Evolutionary conservation across 805 yeast genomes (phyloP).

Genomic region (Cyberlindnera veronae): DNA sequence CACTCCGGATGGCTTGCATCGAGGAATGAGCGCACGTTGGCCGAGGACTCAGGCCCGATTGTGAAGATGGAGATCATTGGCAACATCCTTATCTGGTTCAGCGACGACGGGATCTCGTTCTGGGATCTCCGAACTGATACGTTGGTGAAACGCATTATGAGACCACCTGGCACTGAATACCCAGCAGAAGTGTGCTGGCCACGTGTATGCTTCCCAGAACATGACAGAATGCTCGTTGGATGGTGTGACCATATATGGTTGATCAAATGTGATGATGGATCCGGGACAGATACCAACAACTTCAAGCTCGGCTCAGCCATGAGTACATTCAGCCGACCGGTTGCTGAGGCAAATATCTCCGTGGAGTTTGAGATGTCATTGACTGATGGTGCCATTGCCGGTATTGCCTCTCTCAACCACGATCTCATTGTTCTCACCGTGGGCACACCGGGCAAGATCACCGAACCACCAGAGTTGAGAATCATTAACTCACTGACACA

Average conservation of each 20-base stretch:
- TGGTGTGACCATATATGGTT: conserved; percentile 84
- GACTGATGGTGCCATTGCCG: conserved; percentile 57
- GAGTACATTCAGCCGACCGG: conserved; percentile 47
- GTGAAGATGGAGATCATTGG: conserved; percentile 62
- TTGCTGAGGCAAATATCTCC: conserved; percentile 34
- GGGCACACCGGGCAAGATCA: conserved; percentile 33
- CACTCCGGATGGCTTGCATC: conserved; percentile 86
- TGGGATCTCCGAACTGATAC: conserved; percentile 53
- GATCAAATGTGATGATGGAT: conserved; percentile 41
- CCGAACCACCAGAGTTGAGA: conserved; percentile 68
- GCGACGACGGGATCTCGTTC: conserved; percentile 72
- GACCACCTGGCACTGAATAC: conserved; percentile 48
- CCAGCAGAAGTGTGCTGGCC: conserved; percentile 87
- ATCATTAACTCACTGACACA: conserved; percentile 63
- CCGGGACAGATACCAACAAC: conserved; percentile 5
- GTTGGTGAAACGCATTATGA: conserved; percentile 47
- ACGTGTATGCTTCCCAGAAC: conserved; percentile 59
- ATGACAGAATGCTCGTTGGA: conserved; percentile 66
- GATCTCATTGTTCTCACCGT: conserved; percentile 64
- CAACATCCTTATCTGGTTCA: conserved; percentile 76
- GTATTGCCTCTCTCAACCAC: conserved; percentile 71
- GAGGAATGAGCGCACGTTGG: conserved; percentile 63
- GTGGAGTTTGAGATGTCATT: conserved; percentile 38
- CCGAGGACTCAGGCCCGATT: conserved; percentile 57
- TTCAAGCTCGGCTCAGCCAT: conserved; percentile 37